Percentiles rank a stretch among this genome's conserved stretches.
These are phyloP conservation scores for Geotrichum klebahnii DNA, from an alignment of 1,139 yeast species.

Conservation along the genomic window DNA sequence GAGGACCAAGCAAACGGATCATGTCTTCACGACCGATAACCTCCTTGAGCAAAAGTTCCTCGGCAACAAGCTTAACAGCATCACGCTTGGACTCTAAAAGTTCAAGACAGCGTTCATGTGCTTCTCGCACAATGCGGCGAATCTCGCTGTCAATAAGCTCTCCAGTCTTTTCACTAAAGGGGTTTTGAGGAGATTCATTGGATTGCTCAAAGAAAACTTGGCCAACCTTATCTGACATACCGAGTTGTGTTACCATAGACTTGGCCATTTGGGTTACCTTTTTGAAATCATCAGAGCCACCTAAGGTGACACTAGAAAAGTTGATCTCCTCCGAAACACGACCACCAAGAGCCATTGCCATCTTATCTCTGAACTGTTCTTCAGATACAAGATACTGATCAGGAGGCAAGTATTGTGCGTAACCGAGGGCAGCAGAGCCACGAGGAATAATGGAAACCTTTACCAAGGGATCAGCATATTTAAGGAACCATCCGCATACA, in stretches of 20 bases:
- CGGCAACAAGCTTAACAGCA: constrained; percentile 81
- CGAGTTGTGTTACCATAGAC: constrained; percentile 85
- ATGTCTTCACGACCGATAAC: constrained; percentile 87
- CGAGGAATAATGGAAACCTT: constrained; percentile 96
- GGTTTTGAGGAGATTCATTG: constrained; percentile 58
- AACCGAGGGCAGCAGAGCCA: constrained; percentile 96
- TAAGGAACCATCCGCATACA: constrained; percentile 91
- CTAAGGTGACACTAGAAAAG: constrained; percentile 85
- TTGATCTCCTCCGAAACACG: constrained; percentile 92
- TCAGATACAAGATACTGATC: constrained; percentile 80
- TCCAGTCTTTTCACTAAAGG: constrained; percentile 86
- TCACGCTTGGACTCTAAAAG: constrained; percentile 65
- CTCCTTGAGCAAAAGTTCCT: constrained; percentile 76
- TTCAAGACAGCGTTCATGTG: constrained; percentile 64
- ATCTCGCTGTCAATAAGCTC: constrained; percentile 77
- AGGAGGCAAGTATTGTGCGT: constrained; percentile 94
- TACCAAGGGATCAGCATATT: constrained; percentile 84
- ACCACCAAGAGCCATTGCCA: constrained; percentile 97
- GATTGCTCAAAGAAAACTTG: constrained; percentile 61
- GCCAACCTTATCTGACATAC: constrained; percentile 86
- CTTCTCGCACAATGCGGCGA: constrained; percentile 70
- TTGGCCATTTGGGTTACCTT: constrained; percentile 94
- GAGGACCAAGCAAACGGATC: constrained; percentile 77
- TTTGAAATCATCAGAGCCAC: constrained; percentile 94
- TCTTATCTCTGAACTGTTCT: constrained; percentile 76